Evolutionary conservation across 2,329 filamentous ascomycete species (phyloP).

Genomic region (Aspergillus phoenicis): DNA sequence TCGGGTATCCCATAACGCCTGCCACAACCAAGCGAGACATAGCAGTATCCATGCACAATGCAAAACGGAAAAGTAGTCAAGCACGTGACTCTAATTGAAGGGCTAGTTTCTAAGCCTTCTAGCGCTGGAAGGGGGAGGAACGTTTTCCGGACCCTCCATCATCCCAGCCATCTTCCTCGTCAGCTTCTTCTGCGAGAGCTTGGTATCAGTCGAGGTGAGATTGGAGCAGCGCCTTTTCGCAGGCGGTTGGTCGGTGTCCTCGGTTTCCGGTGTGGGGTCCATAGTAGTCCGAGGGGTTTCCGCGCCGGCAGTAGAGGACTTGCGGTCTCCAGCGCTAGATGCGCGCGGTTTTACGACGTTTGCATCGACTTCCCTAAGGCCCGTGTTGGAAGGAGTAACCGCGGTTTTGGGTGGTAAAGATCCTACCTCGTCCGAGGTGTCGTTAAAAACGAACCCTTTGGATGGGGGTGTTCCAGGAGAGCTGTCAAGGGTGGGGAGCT

Average conservation of each 20-base stretch:
- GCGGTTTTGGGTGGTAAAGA: slow-evolving; percentile 32
- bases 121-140: slow-evolving; percentile 30
- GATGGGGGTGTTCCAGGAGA: slow-evolving; percentile 45
- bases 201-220: slow-evolving; percentile 36
- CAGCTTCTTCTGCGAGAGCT: slow-evolving; percentile 46
- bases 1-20: slow-evolving; percentile 11
- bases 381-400: slow-evolving; percentile 41
- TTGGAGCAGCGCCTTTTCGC: slow-evolving; percentile 35
- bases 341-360: slow-evolving; percentile 45
- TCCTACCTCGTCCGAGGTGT: slow-evolving; percentile 45
- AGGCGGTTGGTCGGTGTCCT: slow-evolving; percentile 28
- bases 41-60: slow-evolving; percentile 4
- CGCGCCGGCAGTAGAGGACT: slow-evolving; percentile 11
- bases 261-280: slow-evolving; percentile 22
- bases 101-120: slow-evolving; percentile 36
- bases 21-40: not conserved
- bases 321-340: slow-evolving; percentile 24
- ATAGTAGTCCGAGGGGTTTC: not conserved
- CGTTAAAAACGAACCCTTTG: slow-evolving; percentile 58
- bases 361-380: slow-evolving; percentile 57
- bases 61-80: slow-evolving; percentile 13
- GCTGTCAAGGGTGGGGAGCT: slow-evolving; percentile 22
- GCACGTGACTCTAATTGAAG: slow-evolving; percentile 24
- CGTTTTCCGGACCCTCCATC: slow-evolving; percentile 51
- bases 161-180: slow-evolving; percentile 44